phyloP scores from a whole-genome alignment of 352 stramenopile genomes.

The Phytophthora europaea region DNA sequence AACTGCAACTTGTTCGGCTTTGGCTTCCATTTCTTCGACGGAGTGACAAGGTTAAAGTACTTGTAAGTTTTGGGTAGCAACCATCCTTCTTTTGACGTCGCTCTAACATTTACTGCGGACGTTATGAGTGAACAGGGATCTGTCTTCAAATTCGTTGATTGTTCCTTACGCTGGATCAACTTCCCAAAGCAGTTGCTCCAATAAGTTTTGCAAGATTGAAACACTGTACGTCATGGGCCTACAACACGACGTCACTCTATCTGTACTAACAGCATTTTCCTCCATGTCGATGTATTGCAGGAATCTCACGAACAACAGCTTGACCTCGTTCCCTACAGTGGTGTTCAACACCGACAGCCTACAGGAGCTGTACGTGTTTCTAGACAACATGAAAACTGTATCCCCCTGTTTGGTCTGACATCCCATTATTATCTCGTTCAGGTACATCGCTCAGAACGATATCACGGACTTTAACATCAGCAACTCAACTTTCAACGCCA shows the following conservation, averaged over 20 bases:
- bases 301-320: constrained; percentile 46
- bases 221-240: constrained; percentile 32
- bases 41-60: constrained; percentile 34
- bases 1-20: constrained; percentile 56
- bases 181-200: constrained; percentile 26
- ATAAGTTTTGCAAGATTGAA: constrained; percentile 36
- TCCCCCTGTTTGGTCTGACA: neutral
- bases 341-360: constrained; percentile 47
- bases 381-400: neutral
- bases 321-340: constrained; percentile 38
- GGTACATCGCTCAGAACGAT: constrained; percentile 43
- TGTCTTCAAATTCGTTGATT: constrained; percentile 52
- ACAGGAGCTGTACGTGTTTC: constrained; percentile 36
- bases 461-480: constrained; percentile 54
- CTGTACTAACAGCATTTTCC: neutral
- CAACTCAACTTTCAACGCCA: constrained; percentile 37
- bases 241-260: neutral
- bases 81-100: neutral
- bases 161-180: constrained; percentile 44
- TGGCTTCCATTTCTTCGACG: constrained; percentile 48
- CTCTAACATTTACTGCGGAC: neutral
- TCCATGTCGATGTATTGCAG: constrained; percentile 6
- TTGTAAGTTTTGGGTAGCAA: constrained; percentile 37
- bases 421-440: constrained; percentile 2
- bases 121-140: constrained; percentile 32